Evolutionary conservation across 441 rosid species (phyloP).

Genomic region (Metrosideros polymorpha): DNA sequence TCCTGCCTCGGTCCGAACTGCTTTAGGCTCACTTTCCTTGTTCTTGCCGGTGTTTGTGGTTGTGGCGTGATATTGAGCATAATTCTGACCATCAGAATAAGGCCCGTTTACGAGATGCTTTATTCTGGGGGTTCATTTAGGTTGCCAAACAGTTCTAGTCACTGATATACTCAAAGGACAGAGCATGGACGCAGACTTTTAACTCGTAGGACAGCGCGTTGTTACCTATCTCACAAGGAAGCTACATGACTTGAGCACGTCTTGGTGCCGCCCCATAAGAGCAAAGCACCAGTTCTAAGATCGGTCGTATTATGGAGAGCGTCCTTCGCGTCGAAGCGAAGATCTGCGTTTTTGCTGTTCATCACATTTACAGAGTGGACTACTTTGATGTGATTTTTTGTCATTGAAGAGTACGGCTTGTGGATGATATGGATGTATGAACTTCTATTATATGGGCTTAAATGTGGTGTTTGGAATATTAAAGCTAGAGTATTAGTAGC

Average conservation of each 20-base stretch:
- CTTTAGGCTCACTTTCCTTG: slow-evolving; percentile 35
- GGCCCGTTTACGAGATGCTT: slow-evolving; percentile 32
- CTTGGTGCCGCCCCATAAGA: neutral
- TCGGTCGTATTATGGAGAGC: neutral
- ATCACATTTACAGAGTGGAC: neutral
- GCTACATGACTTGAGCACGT: neutral
- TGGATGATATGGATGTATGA: neutral
- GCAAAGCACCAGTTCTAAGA: neutral
- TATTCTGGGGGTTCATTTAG: slow-evolving; percentile 35
- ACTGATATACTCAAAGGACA: slow-evolving; percentile 1
- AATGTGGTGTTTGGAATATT: neutral
- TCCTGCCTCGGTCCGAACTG: slow-evolving; percentile 35
- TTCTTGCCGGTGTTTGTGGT: slow-evolving; percentile 24
- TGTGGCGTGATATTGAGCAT: slow-evolving; percentile 21
- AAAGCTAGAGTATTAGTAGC: neutral
- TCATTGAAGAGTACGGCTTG: neutral
- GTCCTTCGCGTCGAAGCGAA: neutral
- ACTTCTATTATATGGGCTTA: neutral
- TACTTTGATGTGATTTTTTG: neutral
- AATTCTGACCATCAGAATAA: slow-evolving; percentile 21
- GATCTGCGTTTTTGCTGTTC: neutral
- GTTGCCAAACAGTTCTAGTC: slow-evolving; percentile 17
- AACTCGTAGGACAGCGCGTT: neutral
- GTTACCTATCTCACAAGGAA: neutral
- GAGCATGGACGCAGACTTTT: neutral